Evolutionary conservation across 257 asterid genomes (phyloP).

Genomic region (Coffea eugenioides): DNA sequence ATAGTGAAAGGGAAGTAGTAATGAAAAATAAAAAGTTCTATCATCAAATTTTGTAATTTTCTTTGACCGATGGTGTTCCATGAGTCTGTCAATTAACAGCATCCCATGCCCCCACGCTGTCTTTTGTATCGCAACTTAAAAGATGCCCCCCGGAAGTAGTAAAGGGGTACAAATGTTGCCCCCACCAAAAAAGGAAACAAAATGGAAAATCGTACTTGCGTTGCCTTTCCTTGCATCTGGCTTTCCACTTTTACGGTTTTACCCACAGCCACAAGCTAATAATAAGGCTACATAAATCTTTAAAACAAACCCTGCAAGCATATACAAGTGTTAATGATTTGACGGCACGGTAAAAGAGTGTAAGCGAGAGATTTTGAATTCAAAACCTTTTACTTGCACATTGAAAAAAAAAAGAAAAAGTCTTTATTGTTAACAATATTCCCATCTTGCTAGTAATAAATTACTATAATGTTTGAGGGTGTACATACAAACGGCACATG

Average conservation of each 20-base stretch:
- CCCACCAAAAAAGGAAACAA: background rate
- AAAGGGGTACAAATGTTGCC: background rate
- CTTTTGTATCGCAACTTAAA: background rate
- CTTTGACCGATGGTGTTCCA: conserved; percentile 11
- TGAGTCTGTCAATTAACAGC: background rate
- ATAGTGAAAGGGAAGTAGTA: background rate
- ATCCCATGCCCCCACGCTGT: conserved; percentile 14
- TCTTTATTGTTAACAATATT: background rate
- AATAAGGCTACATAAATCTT: background rate
- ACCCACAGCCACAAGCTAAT: background rate
- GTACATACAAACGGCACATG: background rate
- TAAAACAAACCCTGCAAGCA: background rate
- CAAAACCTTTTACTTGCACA: too few species aligned
- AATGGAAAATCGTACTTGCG: background rate
- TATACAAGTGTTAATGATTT: too few species aligned
- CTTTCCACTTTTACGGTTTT: background rate
- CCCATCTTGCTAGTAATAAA: background rate
- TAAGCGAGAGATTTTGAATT: too few species aligned
- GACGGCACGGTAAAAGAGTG: too few species aligned
- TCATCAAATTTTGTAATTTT: conserved; percentile 12
- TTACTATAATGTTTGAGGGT: background rate
- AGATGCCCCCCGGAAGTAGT: background rate
- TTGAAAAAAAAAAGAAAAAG: background rate
- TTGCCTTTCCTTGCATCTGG: background rate
- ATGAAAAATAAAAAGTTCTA: background rate